Evolutionary conservation across 768 basidiomycete genomes (phyloP).

Genomic region (Suillus subaureus): DNA sequence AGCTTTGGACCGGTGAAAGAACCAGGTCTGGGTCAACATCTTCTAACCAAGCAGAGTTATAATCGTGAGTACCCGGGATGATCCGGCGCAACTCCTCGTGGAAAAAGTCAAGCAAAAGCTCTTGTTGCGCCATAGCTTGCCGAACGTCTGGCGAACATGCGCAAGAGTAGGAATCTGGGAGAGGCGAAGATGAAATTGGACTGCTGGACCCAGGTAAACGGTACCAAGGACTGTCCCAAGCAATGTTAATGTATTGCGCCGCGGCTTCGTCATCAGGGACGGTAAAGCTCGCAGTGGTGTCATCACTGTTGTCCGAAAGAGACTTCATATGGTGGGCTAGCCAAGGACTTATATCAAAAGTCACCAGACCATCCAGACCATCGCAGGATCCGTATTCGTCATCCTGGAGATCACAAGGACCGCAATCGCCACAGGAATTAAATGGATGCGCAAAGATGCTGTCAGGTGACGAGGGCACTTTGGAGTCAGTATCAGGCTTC

Average conservation of each 20-base stretch:
- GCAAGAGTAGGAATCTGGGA: constrained; percentile 21
- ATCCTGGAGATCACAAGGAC: neutral
- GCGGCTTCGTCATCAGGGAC: constrained; percentile 29
- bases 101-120: constrained; percentile 35
- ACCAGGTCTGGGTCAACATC: constrained; percentile 31
- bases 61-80: constrained; percentile 20
- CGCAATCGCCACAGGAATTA: constrained; percentile 18
- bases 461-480: constrained; percentile 4
- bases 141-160: constrained; percentile 37
- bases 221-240: constrained; percentile 42
- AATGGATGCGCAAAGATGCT: constrained; percentile 18
- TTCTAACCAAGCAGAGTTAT: constrained; percentile 30
- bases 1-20: constrained; percentile 29
- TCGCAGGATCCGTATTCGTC: neutral
- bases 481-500: constrained; percentile 10
- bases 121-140: constrained; percentile 35
- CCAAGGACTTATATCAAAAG: constrained; percentile 3
- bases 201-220: constrained; percentile 29
- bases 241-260: constrained; percentile 42
- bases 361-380: neutral
- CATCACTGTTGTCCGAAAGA: constrained; percentile 25
- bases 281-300: constrained; percentile 20
- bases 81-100: constrained; percentile 30
- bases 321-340: constrained; percentile 11
- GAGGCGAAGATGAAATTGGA: constrained; percentile 23